phyloP scores from a whole-genome alignment of 1,284 basidiomycete species.

The Rhodotorula mucilaginosa region DNA sequence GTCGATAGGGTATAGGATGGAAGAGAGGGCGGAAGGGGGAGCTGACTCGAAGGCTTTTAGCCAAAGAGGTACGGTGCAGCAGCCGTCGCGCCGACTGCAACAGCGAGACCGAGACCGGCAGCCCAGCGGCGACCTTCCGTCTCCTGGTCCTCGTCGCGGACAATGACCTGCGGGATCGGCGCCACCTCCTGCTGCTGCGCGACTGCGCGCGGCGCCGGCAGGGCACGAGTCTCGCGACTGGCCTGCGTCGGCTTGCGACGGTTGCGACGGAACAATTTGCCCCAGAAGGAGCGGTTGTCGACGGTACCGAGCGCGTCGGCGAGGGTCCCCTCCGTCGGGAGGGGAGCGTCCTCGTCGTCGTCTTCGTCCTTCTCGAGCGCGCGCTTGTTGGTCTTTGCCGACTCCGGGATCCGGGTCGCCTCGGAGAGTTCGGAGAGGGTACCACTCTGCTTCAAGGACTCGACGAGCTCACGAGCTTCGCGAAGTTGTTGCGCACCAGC shows the following conservation, averaged over 20 bases:
- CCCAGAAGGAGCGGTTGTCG: conserved; percentile 38
- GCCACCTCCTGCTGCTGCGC: background rate
- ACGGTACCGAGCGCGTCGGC: conserved; percentile 27
- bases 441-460: conserved; percentile 36
- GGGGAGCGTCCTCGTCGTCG: conserved; percentile 19
- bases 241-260: conserved; percentile 26
- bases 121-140: conserved; percentile 32
- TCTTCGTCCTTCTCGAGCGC: conserved; percentile 36
- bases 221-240: conserved; percentile 16
- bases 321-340: conserved; percentile 20
- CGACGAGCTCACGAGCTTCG: conserved; percentile 40
- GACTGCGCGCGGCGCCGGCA: conserved; percentile 7
- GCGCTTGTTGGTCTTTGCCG: conserved; percentile 36
- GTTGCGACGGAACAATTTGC: conserved; percentile 38
- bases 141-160: conserved; percentile 23
- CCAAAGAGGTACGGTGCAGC: conserved; percentile 41
- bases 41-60: conserved; percentile 1
- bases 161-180: conserved; percentile 13
- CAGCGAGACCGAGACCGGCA: conserved; percentile 36
- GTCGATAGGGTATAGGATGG: too few species aligned
- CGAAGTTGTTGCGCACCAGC: conserved; percentile 36
- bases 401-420: conserved; percentile 17
- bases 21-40: too few species aligned
- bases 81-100: conserved; percentile 39
- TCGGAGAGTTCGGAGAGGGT: conserved; percentile 31